A percentile compares a stretch with the other conserved stretches of the same genome.
phyloP scores from a whole-genome alignment of 2,329 filamentous ascomycete species.

The Sporothrix globosa region DNA sequence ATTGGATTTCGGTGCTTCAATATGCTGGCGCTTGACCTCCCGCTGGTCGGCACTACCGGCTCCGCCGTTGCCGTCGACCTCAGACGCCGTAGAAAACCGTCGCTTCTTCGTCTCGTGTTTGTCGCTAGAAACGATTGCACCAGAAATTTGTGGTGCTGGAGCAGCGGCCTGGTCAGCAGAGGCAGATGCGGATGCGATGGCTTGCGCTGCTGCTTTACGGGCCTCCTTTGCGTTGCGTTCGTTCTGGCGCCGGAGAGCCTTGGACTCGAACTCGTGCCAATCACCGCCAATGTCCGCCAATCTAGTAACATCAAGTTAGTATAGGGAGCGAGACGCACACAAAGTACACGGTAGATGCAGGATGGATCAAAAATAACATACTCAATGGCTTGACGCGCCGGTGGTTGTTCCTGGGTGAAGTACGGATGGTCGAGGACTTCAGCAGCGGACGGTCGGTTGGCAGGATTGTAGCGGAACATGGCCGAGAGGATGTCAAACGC shows the following conservation, averaged over 20 bases:
- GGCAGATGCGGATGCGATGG: neutral
- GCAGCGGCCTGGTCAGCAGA: neutral
- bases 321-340: neutral
- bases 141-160: neutral
- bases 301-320: slow-evolving; percentile 46
- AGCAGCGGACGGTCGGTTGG: slow-evolving; percentile 77
- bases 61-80: neutral
- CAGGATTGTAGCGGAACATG: slow-evolving; percentile 91
- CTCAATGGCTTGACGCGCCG: slow-evolving; percentile 77
- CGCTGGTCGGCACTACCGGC: slow-evolving; percentile 9
- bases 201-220: slow-evolving; percentile 43
- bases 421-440: slow-evolving; percentile 86
- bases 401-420: slow-evolving; percentile 80
- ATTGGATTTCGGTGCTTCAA: slow-evolving; percentile 31
- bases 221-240: slow-evolving; percentile 66
- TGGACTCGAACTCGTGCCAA: slow-evolving; percentile 99
- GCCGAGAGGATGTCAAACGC: slow-evolving; percentile 79
- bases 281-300: slow-evolving; percentile 83
- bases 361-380: slow-evolving; percentile 52
- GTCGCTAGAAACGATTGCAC: neutral
- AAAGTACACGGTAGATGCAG: neutral
- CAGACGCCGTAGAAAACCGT: slow-evolving; percentile 32
- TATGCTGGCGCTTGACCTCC: slow-evolving; percentile 39
- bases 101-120: slow-evolving; percentile 37
- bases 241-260: slow-evolving; percentile 88